Base-by-base conservation (phyloP, 2,329 filamentous ascomycete genomes). In the Ceratocystis eucalypticola region DNA sequence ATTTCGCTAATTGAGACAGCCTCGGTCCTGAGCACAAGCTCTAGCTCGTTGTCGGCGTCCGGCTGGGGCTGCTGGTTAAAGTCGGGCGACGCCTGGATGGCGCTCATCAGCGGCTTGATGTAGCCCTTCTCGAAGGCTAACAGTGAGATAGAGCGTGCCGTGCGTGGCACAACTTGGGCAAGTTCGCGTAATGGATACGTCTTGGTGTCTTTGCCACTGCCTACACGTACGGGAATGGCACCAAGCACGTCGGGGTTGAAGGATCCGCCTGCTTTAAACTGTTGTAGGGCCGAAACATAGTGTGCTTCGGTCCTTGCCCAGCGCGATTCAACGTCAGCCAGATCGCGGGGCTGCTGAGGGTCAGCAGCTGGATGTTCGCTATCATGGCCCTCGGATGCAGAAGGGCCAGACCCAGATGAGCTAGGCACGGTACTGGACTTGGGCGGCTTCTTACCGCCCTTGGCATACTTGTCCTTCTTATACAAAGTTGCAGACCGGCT, bases 61-160 rank as follows among this genome's bases (percentile, higher is more conserved):
- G 76, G 76, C 78, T 84, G 83, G 61, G 82, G 82, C 77, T 84
- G 82, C 77, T 84, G 82, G 76, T 84, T 84, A 74, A 81, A 84
- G 70, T 81, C 77, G n/a, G 73, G 71, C 71, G 76, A 79, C 37
- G 73, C 71, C 74, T 83, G 81, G 63, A 84, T 76, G 41, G 82
- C 82, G 71, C 76, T 79, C 77, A 82, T 79, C 74, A 84, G 79
- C 70, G 80, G 77, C 76, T 81, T 81, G 70, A 83, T 73, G 71
- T 78, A 80, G 6, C 69, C 73, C 63, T 73, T 73, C 65, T 78
- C 76, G 71, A 78, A 74, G 66, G 77, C 74, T 61, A 79, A 74
- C 10, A 79, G 75, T 5, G 75, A 76, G 48, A 79, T 73, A 37
- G 74, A 73, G 65, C 77, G 74, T 1, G 75, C 76, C 5, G 73